Evolutionary conservation across 2,329 filamentous ascomycete genomes (phyloP), one percentile per base, ranked within the genome.

Genomic region (Remersonia thermophila): DNA sequence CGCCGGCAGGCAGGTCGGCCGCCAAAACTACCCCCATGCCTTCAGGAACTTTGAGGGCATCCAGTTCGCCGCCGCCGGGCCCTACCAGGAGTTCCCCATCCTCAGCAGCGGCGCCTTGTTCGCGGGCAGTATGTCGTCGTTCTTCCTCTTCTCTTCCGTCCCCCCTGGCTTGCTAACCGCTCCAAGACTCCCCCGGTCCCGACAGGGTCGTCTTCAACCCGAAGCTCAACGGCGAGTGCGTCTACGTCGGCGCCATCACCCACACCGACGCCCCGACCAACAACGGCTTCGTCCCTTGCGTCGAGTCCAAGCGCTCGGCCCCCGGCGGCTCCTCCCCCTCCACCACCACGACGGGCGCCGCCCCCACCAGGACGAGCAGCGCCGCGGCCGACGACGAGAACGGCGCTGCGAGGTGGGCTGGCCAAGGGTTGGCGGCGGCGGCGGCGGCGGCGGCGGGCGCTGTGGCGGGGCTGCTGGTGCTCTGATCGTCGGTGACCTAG

Each of bases 11-110:
- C 40, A 41, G 34, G n/a, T 47, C 3, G 47, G 47, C 10, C 36
- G n/a, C n/a, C 40, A 33, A 33, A 38, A 32, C 12, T 49, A 49
- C 31, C 47, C 47, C 15, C 47, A 49, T 16, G 20, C 14, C 14
- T 49, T 46, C 41, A 47, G 46, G 37, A 49, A 49, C 40, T 31
- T 36, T 27, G 45, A 49, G 32, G 29, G 33, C 3, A 39, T 49
- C 3, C 25, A 34, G 2, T 44, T 49, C 30, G 20, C 45, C 7
- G 28, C 36, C 1, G 18, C 30, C 1, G 45, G 47, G 7, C 43
- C 45, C 2, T 48, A 42, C 25, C 41, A 45, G 20, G 45, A 47
- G 8, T 47, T 47, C n/a, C 45, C 45, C 16, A 40, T 47, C 11
- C 26, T 47, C 3, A 7, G 17, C 3, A 38, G 25, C n/a, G 42